phyloP scores from a whole-genome alignment of 2,329 filamentous ascomycete genomes.

The Botrytis fragariae region DNA sequence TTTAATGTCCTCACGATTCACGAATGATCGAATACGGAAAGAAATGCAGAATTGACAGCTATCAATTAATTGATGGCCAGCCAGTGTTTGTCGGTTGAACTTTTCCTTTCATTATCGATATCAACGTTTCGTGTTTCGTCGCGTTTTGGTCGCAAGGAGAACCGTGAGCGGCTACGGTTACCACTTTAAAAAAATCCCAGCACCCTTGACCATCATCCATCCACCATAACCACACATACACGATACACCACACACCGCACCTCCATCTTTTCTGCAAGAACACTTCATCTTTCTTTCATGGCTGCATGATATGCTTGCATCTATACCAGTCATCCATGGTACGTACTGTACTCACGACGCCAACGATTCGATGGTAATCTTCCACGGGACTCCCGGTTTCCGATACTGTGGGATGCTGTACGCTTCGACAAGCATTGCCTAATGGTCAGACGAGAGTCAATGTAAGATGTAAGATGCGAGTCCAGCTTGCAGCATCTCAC shows the following conservation, averaged over 20 bases:
- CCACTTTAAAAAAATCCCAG: neutral
- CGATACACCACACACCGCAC: conserved; percentile 1
- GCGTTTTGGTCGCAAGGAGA: neutral
- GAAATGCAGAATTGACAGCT: neutral
- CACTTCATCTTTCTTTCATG: conserved; percentile 14
- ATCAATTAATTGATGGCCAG: neutral
- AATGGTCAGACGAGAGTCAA: neutral
- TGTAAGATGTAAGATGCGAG: neutral
- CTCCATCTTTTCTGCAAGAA: conserved; percentile 18
- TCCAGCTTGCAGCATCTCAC: conserved; percentile 9
- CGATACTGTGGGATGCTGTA: conserved; percentile 1
- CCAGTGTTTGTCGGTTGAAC: neutral
- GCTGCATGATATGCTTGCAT: conserved; percentile 4
- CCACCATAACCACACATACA: neutral
- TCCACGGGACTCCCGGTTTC: neutral
- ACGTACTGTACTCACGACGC: neutral
- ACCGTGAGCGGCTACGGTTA: neutral
- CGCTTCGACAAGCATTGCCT: neutral
- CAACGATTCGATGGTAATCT: neutral
- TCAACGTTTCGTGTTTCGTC: neutral
- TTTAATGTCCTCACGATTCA: neutral
- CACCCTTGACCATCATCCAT: neutral
- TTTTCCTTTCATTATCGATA: neutral
- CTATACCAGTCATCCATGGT: neutral
- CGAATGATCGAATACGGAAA: neutral